Evolutionary conservation across 352 stramenopile genomes (phyloP).

Genomic region (Phytophthora podocarpi): DNA sequence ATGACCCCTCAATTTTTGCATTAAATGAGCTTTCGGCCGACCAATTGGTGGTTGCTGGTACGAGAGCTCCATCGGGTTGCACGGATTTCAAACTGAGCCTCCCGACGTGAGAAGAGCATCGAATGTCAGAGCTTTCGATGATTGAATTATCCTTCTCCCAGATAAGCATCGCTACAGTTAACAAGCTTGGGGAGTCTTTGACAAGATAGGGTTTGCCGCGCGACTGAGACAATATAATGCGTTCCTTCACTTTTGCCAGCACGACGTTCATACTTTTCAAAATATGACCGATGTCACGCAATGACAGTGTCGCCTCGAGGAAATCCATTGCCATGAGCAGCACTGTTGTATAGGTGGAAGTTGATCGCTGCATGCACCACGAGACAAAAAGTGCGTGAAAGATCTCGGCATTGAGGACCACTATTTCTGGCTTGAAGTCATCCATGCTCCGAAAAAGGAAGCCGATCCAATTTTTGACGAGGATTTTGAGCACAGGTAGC

Average conservation of each 20-base stretch:
- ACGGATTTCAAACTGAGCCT: neutral
- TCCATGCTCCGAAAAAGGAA: slow-evolving; percentile 26
- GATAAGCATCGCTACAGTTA: slow-evolving; percentile 14
- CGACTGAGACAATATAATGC: neutral
- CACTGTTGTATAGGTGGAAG: slow-evolving; percentile 20
- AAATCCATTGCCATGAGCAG: slow-evolving; percentile 31
- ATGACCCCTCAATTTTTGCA: too few species aligned
- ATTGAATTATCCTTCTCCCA: slow-evolving; percentile 18
- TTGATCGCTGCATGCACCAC: slow-evolving; percentile 31
- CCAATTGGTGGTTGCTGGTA: too few species aligned
- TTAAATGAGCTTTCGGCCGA: too few species aligned
- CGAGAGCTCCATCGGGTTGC: too few species aligned
- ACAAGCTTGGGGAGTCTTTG: neutral
- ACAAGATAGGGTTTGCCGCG: neutral
- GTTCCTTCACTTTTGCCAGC: neutral
- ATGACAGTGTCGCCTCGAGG: slow-evolving; percentile 8
- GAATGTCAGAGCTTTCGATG: neutral
- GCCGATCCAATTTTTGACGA: slow-evolving; percentile 29
- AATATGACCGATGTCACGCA: slow-evolving; percentile 6
- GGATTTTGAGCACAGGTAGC: slow-evolving; percentile 23
- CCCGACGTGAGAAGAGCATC: neutral
- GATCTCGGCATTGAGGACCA: slow-evolving; percentile 33
- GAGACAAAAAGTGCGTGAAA: slow-evolving; percentile 34
- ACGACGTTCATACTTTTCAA: neutral
- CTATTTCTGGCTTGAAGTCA: slow-evolving; percentile 32